phyloP scores from a whole-genome alignment of 2,329 filamentous ascomycete genomes.

The Xylariaceae sp. region DNA sequence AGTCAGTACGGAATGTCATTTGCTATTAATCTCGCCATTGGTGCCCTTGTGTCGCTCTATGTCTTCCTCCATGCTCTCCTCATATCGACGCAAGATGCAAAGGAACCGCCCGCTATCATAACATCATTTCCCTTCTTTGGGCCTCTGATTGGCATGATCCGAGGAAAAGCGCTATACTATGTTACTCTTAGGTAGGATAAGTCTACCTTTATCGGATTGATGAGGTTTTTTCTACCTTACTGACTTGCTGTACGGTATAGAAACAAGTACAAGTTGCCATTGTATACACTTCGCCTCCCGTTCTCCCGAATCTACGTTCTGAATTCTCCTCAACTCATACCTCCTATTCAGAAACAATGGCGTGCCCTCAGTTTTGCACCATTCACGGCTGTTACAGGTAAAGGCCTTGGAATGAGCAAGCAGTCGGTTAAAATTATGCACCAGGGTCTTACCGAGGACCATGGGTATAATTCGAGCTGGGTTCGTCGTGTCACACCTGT shows the following conservation, averaged over 20 bases:
- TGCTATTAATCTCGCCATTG: background rate
- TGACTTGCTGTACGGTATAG: slow-evolving; percentile 2
- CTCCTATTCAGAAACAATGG: slow-evolving; percentile 25
- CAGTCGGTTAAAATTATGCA: slow-evolving; percentile 21
- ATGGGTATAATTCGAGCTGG: slow-evolving; percentile 17
- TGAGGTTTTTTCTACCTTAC: background rate
- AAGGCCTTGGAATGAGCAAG: slow-evolving; percentile 25
- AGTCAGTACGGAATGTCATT: no score
- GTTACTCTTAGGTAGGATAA: slow-evolving; percentile 12
- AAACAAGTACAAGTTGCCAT: slow-evolving; percentile 20
- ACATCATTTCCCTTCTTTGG: slow-evolving; percentile 23
- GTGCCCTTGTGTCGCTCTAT: slow-evolving; percentile 15
- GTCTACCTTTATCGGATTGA: background rate
- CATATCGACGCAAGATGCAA: slow-evolving; percentile 21
- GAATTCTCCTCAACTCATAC: slow-evolving; percentile 25
- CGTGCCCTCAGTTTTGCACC: slow-evolving; percentile 25
- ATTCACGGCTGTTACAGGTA: slow-evolving; percentile 20
- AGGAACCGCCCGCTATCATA: slow-evolving; percentile 22
- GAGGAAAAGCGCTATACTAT: slow-evolving; percentile 16
- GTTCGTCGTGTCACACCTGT: slow-evolving; percentile 10
- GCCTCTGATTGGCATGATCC: slow-evolving; percentile 23
- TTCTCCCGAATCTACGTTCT: slow-evolving; percentile 25
- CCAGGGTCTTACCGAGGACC: slow-evolving; percentile 15
- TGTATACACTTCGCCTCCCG: slow-evolving; percentile 27
- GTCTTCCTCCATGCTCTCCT: slow-evolving; percentile 22